A percentile compares a stretch with the other conserved stretches of the same genome.
These are phyloP conservation scores for Fusarium circinatum DNA, from an alignment of 2,329 filamentous ascomycete genomes.

Conservation along the genomic window DNA sequence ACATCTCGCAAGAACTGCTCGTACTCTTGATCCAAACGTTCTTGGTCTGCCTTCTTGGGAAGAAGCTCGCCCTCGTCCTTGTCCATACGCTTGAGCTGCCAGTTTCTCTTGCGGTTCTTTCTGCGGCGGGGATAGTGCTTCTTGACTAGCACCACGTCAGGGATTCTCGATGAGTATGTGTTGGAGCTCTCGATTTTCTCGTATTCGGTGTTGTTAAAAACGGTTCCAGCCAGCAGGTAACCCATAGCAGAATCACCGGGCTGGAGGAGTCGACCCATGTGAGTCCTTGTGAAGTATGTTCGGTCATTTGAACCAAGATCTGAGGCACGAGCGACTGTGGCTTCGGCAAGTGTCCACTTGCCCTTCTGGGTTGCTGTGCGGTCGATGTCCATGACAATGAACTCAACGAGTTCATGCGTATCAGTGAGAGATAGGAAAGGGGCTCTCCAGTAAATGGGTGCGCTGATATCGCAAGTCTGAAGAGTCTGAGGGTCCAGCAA, in stretches of 20 bases:
- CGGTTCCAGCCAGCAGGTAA: conserved; percentile 88
- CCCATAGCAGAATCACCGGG: conserved; percentile 93
- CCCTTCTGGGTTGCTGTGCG: conserved; percentile 78
- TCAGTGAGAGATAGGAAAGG: conserved; percentile 89
- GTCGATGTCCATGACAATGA: conserved; percentile 95
- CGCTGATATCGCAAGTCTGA: conserved; percentile 86
- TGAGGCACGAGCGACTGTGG: conserved; percentile 84
- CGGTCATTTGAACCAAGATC: conserved; percentile 88
- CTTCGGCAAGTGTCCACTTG: conserved; percentile 86
- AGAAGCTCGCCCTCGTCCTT: conserved; percentile 89
- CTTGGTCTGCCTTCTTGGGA: conserved; percentile 87
- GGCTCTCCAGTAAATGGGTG: conserved; percentile 87
- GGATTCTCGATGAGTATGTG: conserved; percentile 80
- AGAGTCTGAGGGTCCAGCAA: conserved; percentile 91
- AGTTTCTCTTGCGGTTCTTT: conserved; percentile 84
- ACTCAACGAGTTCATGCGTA: conserved; percentile 86
- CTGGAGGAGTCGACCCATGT: conserved; percentile 86
- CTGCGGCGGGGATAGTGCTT: conserved; percentile 91
- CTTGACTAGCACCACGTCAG: conserved; percentile 95
- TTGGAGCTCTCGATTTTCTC: conserved; percentile 83
- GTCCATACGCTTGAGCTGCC: conserved; percentile 94
- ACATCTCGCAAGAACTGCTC: conserved; percentile 97
- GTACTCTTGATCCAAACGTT: conserved; percentile 90
- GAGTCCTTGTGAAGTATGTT: conserved; percentile 90
- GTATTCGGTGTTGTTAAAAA: conserved; percentile 90